Evolutionary conservation across 2,329 filamentous ascomycete genomes (phyloP), one percentile per base, ranked within the genome.

Genomic region (Hypoxylon sp.): DNA sequence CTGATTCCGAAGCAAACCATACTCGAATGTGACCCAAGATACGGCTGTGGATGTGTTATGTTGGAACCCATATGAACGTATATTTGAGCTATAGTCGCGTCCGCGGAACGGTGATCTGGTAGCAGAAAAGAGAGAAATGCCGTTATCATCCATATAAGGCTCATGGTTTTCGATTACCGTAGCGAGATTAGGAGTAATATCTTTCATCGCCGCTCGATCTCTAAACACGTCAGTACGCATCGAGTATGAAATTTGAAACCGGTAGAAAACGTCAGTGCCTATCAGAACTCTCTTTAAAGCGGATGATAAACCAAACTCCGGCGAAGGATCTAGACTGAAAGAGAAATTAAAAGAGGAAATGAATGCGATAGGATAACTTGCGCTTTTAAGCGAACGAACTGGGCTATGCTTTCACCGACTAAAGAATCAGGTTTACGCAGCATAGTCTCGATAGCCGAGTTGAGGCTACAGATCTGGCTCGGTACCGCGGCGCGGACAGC

Each of bases 401-500:
- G n/a, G n/a, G 40, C 30, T 35, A 13, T 15, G 8, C 15, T 25
- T 45, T 34, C 29, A 16, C 21, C 20, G 40, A 20, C 20, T 12
- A 38, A 27, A 29, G 23, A 12, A 23, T 29, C n/a, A n/a, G 16
- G 11, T 30, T 36, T 23, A n/a, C 43, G 27, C 12, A 26, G 17
- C 19, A 40, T 16, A 19, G 34, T 26, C 26, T 38, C n/a, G 29
- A 45, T 48, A 48, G 7, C 11, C 29, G 40, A 51, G 43, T 50
- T 42, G 32, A 49, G 31, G 23, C 47, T 31, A 51, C 29, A 48
- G 42, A 38, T 30, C 15, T 34, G 7, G 26, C 32, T 32, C 55
- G 55, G 47, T 46, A 52, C 21, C 27, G 36, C 55, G 51, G 51
- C 46, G 26, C 55, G 55, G 49, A 15, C 4, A 38, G 35, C 21